Conservation (phyloP, 1,139 yeast species). For the Meyerozyma carpophila region DNA sequence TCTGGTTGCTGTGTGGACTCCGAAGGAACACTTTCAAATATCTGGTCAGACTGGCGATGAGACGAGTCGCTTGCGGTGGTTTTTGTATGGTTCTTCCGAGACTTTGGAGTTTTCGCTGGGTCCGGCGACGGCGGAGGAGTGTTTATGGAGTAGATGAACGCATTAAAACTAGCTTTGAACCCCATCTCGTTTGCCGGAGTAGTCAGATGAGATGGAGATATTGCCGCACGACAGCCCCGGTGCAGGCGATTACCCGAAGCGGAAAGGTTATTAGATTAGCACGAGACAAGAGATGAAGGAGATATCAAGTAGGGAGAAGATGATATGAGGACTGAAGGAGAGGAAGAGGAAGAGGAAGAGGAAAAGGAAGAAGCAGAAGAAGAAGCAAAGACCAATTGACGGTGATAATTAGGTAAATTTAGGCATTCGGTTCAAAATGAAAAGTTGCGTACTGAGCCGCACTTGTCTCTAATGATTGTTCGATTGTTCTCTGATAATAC, state of each 20-base stretch:
- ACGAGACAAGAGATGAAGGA: background rate
- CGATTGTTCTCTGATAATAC: too few relatives aligned
- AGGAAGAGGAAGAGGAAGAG: too few relatives aligned
- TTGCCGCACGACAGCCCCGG: background rate
- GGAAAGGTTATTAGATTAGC: background rate
- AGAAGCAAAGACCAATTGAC: too few relatives aligned
- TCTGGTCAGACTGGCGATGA: background rate
- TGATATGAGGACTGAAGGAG: too few relatives aligned
- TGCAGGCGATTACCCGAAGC: background rate
- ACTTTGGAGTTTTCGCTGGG: background rate
- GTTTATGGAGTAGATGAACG: constrained; percentile 2
- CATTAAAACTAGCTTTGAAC: background rate
- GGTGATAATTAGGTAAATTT: too few relatives aligned
- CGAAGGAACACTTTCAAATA: background rate
- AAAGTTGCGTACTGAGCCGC: too few relatives aligned
- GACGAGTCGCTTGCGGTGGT: background rate
- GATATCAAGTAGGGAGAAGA: too few relatives aligned
- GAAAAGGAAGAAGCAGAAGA: too few relatives aligned
- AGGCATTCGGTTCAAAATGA: too few relatives aligned
- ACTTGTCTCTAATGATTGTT: too few relatives aligned
- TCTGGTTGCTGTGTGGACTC: too few relatives aligned
- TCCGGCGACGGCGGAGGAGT: background rate
- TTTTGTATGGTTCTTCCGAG: background rate
- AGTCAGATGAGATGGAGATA: background rate
- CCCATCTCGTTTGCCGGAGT: background rate